Evolutionary conservation across 805 yeast species (phyloP), one percentile per base, ranked within the genome.

Genomic region (Grigorovia transvaalensis): DNA sequence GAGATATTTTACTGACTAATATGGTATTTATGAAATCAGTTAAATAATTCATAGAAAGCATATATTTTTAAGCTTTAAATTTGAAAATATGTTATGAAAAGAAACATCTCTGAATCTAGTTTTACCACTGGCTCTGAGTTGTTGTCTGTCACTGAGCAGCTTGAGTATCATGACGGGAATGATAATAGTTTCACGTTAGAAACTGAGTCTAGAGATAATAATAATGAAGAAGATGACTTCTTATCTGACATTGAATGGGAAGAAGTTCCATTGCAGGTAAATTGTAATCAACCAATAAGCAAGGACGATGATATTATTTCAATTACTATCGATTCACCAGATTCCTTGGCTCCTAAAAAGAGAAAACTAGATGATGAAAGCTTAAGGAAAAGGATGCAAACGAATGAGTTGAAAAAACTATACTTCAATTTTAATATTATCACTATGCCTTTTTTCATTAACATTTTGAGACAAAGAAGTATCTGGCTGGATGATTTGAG

Each of bases 241-340:
- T 11, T 51, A 12, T 46, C 50, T 19, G 62, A 56, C 19, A 50
- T 57, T 11, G 66, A 61, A 41, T 64, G 68, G 68, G 67, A 63
- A 51, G 67, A 63, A 13, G 58, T 63, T 1, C 55, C 61, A 5
- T 49, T 64, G 18, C 51, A 54, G 43, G 35, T 46, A 46, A 48
- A 18, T 41, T 12, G 20, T 19, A 33, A 46, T 23, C 17, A 38
- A 13, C 9, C 12, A 7, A n/a, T 15, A 12, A 38, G 17, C 42
- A 38, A 38, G 3, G 27, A 23, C 6, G 27, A 38, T 38, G 42
- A 53, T 48, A 19, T 33, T 45, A 11, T 40, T 2, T 44, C 42
- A 30, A 18, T 44, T 29, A 42, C 42, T 15, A 33, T 47, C 13
- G 27, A 15, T 9, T 17, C 27, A 18, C 35, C 33, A 44, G 49